Conservation (phyloP, 1,139 yeast genomes). For the Candida sp. region DNA sequence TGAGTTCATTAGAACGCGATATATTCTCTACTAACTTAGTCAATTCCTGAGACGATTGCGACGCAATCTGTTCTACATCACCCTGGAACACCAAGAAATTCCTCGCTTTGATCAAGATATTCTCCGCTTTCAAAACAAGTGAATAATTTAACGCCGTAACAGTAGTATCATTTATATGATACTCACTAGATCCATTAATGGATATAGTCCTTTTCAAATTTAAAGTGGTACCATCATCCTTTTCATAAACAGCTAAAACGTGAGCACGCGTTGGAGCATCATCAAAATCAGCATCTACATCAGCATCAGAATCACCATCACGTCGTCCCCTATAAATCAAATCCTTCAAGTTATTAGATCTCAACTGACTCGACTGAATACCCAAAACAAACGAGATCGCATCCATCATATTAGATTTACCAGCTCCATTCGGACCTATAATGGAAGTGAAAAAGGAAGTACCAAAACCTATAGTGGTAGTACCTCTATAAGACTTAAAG, state of each 20-base stretch:
- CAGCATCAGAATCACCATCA: constrained; percentile 8
- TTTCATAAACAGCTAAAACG: constrained; percentile 78
- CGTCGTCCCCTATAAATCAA: constrained; percentile 74
- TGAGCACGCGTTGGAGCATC: constrained; percentile 62
- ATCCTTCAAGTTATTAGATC: constrained; percentile 74
- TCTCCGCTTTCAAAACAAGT: constrained; percentile 67
- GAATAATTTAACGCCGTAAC: constrained; percentile 69
- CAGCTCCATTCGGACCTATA: constrained; percentile 98
- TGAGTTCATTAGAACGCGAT: constrained; percentile 73
- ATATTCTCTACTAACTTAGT: constrained; percentile 75
- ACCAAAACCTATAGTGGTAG: constrained; percentile 77
- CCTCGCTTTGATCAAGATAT: constrained; percentile 83
- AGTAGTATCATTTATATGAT: constrained; percentile 58
- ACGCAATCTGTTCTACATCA: constrained; percentile 91
- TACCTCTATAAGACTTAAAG: constrained; percentile 88
- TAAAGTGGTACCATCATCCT: constrained; percentile 51
- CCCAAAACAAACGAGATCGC: constrained; percentile 97
- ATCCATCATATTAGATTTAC: constrained; percentile 98
- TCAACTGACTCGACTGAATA: constrained; percentile 67
- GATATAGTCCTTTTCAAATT: constrained; percentile 55
- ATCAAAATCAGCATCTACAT: constrained; percentile 14
- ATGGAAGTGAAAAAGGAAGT: constrained; percentile 81
- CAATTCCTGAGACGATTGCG: constrained; percentile 78
- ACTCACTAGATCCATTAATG: constrained; percentile 61
- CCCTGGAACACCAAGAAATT: constrained; percentile 96